Evolutionary conservation across 2,329 filamentous ascomycete genomes (phyloP).

Genomic region (Hypoxylon sp.): DNA sequence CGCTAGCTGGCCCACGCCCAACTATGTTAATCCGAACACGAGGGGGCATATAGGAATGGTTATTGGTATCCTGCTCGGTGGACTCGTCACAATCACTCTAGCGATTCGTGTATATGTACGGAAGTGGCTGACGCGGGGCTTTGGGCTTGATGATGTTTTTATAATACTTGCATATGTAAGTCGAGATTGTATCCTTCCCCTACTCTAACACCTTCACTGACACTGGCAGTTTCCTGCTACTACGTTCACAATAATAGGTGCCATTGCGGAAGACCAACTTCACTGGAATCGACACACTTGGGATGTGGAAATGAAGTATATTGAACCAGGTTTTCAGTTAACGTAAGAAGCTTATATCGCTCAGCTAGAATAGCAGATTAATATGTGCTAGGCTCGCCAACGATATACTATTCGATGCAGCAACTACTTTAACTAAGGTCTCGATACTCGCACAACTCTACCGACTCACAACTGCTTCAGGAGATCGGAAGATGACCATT

Average conservation of each 20-base stretch:
- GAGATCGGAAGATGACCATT: conserved; percentile 51
- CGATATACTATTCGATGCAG: conserved; percentile 57
- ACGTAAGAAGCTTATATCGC: conserved; percentile 43
- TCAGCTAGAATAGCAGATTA: conserved; percentile 3
- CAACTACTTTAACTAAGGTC: conserved; percentile 59
- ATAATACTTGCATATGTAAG: conserved; percentile 57
- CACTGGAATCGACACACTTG: conserved; percentile 56
- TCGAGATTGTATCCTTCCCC: not conserved
- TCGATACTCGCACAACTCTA: conserved; percentile 60
- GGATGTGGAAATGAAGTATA: conserved; percentile 51
- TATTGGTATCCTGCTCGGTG: conserved; percentile 49
- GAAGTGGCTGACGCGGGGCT: conserved; percentile 54
- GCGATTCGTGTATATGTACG: conserved; percentile 57
- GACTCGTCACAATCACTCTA: conserved; percentile 53
- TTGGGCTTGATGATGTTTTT: conserved; percentile 57
- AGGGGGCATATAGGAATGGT: conserved; percentile 52
- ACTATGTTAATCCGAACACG: conserved; percentile 54
- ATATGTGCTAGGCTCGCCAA: conserved; percentile 51
- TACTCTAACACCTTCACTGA: conserved; percentile 1
- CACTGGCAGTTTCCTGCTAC: conserved; percentile 50
- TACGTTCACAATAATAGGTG: conserved; percentile 53
- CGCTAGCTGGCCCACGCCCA: conserved; percentile 54
- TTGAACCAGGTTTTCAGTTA: conserved; percentile 49
- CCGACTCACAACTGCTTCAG: conserved; percentile 55
- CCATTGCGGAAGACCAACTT: conserved; percentile 49